Conservation (phyloP, 495 filamentous ascomycete genomes). For the Xanthoparmelia taractica region DNA sequence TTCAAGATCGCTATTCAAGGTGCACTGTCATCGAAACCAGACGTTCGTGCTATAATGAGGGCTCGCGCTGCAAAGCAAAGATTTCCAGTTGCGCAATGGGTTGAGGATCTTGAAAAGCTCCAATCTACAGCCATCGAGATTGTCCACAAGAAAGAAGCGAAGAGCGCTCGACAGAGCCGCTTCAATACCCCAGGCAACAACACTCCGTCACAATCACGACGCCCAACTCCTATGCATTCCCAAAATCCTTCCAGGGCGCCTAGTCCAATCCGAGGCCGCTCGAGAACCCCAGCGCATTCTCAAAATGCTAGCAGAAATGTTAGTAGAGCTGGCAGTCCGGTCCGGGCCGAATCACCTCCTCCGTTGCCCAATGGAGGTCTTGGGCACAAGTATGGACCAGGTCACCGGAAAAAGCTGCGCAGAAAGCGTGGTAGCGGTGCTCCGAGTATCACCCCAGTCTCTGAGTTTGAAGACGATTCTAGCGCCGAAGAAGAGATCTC, state of each 20-base stretch:
- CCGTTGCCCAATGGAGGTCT: constrained; percentile 1
- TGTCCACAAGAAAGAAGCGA: constrained; percentile 19
- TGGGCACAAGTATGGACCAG: constrained; percentile 15
- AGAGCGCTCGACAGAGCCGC: constrained; percentile 8
- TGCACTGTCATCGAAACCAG: constrained; percentile 53
- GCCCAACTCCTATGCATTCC: constrained; percentile 12
- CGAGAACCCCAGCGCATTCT: constrained; percentile 4
- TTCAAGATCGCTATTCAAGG: constrained; percentile 62
- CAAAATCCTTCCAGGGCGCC: constrained; percentile 14
- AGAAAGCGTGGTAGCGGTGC: constrained; percentile 1
- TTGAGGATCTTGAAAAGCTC: constrained; percentile 54
- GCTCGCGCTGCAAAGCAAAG: constrained; percentile 69
- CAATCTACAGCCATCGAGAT: constrained; percentile 46
- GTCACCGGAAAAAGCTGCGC: constrained; percentile 12
- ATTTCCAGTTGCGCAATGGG: constrained; percentile 66
- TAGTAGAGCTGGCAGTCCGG: constrained; percentile 1
- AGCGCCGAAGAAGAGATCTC: constrained; percentile 7
- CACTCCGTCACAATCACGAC: constrained; percentile 5
- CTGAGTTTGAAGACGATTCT: constrained; percentile 12
- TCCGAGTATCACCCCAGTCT: not conserved
- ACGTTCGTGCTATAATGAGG: constrained; percentile 59
- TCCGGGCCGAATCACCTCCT: constrained; percentile 3
- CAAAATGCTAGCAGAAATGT: not conserved
- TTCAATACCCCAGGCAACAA: constrained; percentile 2
- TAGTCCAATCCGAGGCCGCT: constrained; percentile 8